Conservation (phyloP, 2,329 filamentous ascomycete genomes). For the Fusarium sublunatum region DNA sequence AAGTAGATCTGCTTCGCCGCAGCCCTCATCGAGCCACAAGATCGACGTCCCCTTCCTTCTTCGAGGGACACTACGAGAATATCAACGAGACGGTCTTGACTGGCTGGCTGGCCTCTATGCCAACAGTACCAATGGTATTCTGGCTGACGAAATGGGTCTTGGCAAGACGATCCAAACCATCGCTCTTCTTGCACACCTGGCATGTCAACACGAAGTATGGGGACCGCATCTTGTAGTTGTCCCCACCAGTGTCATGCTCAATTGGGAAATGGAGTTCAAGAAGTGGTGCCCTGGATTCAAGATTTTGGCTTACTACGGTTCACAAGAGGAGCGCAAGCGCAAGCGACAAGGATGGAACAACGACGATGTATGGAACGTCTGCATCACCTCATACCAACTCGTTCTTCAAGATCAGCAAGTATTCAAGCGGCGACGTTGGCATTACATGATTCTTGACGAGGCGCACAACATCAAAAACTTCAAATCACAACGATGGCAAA, state of each 20-base stretch:
- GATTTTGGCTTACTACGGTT: slow-evolving; percentile 96
- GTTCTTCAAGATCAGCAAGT: slow-evolving; percentile 94
- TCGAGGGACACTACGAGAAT: slow-evolving; percentile 90
- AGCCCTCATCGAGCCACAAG: slow-evolving; percentile 58
- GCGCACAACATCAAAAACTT: slow-evolving; percentile 99
- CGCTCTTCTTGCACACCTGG: slow-evolving; percentile 89
- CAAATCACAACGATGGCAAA: slow-evolving; percentile 96
- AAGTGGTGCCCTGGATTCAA: slow-evolving; percentile 99
- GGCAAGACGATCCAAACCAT: slow-evolving; percentile 99
- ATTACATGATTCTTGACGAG: slow-evolving; percentile 98
- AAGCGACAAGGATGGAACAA: slow-evolving; percentile 95
- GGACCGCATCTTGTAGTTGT: slow-evolving; percentile 96
- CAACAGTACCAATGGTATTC: slow-evolving; percentile 92
- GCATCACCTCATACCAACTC: slow-evolving; percentile 97
- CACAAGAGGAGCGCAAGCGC: slow-evolving; percentile 87
- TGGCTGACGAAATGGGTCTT: slow-evolving; percentile 98
- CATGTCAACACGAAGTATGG: slow-evolving; percentile 91
- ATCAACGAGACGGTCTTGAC: slow-evolving; percentile 96
- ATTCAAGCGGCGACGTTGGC: slow-evolving; percentile 92
- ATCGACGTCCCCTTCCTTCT: slow-evolving; percentile 84
- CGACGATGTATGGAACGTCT: slow-evolving; percentile 94
- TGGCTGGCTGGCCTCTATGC: slow-evolving; percentile 95
- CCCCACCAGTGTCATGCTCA: slow-evolving; percentile 97
- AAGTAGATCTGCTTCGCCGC: slow-evolving; percentile 52
- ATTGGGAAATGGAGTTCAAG: slow-evolving; percentile 99